Percentiles rank a stretch among this genome's conserved stretches.
Conservation (phyloP, 257 asterid genomes). For the Linderniella brevidens region DNA sequence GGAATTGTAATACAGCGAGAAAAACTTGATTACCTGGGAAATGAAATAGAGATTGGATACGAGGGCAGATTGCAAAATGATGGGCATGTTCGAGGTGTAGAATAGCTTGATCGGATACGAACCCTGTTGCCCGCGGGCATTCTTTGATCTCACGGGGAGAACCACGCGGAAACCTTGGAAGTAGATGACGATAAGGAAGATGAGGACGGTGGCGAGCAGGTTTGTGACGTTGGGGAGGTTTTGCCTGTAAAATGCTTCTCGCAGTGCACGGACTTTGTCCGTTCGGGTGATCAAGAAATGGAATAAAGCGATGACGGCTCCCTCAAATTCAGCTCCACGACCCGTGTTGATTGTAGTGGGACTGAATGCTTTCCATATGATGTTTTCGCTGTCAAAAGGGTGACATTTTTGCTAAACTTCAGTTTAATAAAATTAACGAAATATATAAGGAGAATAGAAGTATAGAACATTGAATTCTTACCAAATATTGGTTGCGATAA, state of each 20-base stretch:
- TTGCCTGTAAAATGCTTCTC: conserved; percentile 88
- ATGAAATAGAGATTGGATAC: conserved; percentile 71
- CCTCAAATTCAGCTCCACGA: conserved; percentile 85
- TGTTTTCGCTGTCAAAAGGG: conserved; percentile 40
- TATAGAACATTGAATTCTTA: conserved; percentile 12
- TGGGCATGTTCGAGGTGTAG: conserved; percentile 88
- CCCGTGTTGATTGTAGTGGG: conserved; percentile 83
- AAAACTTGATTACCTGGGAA: conserved; percentile 45
- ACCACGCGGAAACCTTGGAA: conserved; percentile 90
- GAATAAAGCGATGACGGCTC: conserved; percentile 77
- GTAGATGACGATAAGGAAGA: conserved; percentile 73
- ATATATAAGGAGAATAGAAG: background rate
- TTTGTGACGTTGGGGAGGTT: conserved; percentile 80
- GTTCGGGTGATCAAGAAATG: conserved; percentile 67
- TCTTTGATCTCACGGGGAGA: conserved; percentile 79
- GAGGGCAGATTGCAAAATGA: conserved; percentile 71
- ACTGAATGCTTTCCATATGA: conserved; percentile 82
- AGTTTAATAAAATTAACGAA: background rate
- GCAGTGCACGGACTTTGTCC: conserved; percentile 65
- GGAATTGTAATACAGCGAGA: background rate
- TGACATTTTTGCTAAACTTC: background rate
- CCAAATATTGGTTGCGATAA: conserved; percentile 82
- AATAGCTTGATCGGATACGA: conserved; percentile 83
- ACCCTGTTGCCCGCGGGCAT: conserved; percentile 85
- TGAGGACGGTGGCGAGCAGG: conserved; percentile 68